phyloP scores from a whole-genome alignment of 331 rosid genomes.

The Cydonia oblonga region DNA sequence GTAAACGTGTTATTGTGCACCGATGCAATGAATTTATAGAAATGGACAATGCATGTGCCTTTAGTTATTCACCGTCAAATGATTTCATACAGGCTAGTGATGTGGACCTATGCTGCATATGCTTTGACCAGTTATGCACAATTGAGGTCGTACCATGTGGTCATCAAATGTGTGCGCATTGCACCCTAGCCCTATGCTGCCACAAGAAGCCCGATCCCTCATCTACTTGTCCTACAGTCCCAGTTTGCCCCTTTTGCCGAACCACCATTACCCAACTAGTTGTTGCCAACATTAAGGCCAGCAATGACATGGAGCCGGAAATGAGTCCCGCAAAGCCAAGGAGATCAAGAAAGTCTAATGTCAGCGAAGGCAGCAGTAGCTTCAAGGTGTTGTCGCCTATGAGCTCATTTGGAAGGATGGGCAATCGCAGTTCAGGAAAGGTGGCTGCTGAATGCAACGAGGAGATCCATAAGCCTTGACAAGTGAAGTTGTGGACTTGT shows the following conservation, averaged over 20 bases:
- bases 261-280: slow-evolving; percentile 53
- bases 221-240: slow-evolving; percentile 33
- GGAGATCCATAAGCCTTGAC: slow-evolving; percentile 27
- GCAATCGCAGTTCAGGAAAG: slow-evolving; percentile 48
- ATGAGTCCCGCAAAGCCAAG: slow-evolving; percentile 58
- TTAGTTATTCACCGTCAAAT: slow-evolving; percentile 13
- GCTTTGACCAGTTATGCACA: slow-evolving; percentile 83
- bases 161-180: slow-evolving; percentile 93
- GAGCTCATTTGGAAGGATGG: slow-evolving; percentile 59
- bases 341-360: slow-evolving; percentile 68
- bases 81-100: slow-evolving; percentile 40
- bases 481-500: slow-evolving; percentile 4
- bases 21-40: background rate
- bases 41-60: background rate
- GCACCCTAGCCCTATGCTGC: slow-evolving; percentile 81
- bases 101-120: slow-evolving; percentile 71
- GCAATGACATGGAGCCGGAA: slow-evolving; percentile 42
- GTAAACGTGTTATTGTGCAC: background rate
- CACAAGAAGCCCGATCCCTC: slow-evolving; percentile 64
- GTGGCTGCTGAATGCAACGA: slow-evolving; percentile 36
- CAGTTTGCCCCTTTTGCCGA: slow-evolving; percentile 82
- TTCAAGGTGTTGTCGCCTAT: slow-evolving; percentile 70
- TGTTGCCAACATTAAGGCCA: slow-evolving; percentile 42
- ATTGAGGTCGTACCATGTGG: slow-evolving; percentile 77
- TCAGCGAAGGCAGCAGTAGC: slow-evolving; percentile 88